Conservation (phyloP, 768 basidiomycete species). For the Suillus variegatus region DNA sequence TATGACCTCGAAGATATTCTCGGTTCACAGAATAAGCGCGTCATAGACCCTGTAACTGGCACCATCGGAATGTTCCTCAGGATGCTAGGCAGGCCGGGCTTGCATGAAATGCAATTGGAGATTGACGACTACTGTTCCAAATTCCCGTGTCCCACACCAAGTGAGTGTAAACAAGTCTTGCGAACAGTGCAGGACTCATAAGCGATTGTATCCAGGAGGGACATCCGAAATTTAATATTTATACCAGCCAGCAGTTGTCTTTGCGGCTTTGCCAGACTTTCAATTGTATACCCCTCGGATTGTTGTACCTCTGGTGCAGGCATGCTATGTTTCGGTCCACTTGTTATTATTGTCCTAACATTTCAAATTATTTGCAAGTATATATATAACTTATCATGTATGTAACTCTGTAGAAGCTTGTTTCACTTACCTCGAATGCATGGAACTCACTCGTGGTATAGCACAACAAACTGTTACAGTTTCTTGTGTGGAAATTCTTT, state of each 20-base stretch:
- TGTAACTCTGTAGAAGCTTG: background rate
- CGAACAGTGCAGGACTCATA: background rate
- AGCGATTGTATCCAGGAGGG: background rate
- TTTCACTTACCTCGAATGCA: background rate
- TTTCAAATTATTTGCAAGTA: background rate
- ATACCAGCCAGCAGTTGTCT: too few relatives aligned
- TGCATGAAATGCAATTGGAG: conserved; percentile 3
- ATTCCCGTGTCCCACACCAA: background rate
- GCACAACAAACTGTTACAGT: background rate
- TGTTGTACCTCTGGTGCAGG: background rate
- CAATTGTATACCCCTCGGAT: background rate
- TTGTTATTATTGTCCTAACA: background rate
- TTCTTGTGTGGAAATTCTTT: background rate
- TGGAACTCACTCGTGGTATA: background rate
- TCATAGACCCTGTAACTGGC: background rate
- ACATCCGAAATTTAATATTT: too few relatives aligned
- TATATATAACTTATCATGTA: conserved; percentile 7
- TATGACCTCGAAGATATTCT: background rate
- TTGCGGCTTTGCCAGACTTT: background rate
- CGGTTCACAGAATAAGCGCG: background rate
- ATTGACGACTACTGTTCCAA: background rate
- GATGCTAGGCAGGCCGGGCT: background rate
- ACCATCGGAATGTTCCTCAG: background rate
- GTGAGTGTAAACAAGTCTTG: background rate
- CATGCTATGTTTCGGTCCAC: background rate